phyloP scores from a whole-genome alignment of 352 stramenopile species.

The Phytopythium oedochilum region DNA sequence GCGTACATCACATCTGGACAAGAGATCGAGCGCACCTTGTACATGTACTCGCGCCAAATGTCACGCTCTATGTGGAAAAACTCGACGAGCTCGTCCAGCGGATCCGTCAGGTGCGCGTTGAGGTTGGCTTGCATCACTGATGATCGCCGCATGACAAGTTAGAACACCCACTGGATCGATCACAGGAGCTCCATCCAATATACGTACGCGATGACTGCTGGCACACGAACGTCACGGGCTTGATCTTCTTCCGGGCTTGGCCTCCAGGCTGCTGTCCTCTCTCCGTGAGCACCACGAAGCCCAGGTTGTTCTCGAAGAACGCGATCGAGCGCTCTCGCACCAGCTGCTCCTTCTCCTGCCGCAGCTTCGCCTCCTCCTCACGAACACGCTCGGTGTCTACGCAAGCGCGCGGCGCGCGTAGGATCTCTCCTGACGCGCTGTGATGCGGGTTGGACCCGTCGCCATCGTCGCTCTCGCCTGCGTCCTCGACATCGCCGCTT shows the following conservation, averaged over 20 bases:
- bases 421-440: conserved; percentile 26
- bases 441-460: conserved; percentile 51
- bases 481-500: conserved; percentile 3
- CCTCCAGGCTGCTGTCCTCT: conserved; percentile 6
- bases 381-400: conserved; percentile 31
- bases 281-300: conserved; percentile 44
- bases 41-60: conserved; percentile 77
- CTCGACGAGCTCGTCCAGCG: conserved; percentile 77
- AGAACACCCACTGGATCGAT: neutral
- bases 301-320: conserved; percentile 76
- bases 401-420: conserved; percentile 26
- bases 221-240: conserved; percentile 57
- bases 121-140: conserved; percentile 64
- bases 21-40: conserved; percentile 72
- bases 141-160: conserved; percentile 1
- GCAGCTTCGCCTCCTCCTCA: conserved; percentile 38
- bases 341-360: conserved; percentile 43
- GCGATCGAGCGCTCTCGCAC: conserved; percentile 53
- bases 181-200: too few species aligned
- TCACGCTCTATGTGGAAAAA: conserved; percentile 73
- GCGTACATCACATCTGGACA: too few species aligned
- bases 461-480: conserved; percentile 25
- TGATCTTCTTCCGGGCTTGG: conserved; percentile 28
- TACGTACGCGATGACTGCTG: conserved; percentile 68
- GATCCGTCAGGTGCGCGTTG: conserved; percentile 73